A percentile compares a stretch with the other conserved stretches of the same genome.
Evolutionary conservation across 2,329 filamentous ascomycete genomes (phyloP).

Genomic region (Drechslera avenae): DNA sequence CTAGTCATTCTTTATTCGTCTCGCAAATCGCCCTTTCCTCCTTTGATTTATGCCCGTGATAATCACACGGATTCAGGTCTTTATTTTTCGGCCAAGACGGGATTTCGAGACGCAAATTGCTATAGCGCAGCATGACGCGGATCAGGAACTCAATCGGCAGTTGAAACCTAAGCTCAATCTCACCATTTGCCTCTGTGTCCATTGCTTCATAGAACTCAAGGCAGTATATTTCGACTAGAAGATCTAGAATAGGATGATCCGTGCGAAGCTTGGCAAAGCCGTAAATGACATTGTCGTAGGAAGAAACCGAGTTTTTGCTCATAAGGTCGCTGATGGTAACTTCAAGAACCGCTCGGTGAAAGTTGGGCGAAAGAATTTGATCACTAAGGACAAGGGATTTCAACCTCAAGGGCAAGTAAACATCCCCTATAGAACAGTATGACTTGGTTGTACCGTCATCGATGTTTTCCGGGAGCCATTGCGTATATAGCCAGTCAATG

Average conservation of each 20-base stretch:
- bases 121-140: conserved; percentile 4
- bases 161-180: background rate
- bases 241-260: conserved; percentile 4
- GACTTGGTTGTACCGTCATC: background rate
- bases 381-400: conserved; percentile 9
- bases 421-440: too few relatives aligned
- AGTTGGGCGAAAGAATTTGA: conserved; percentile 1
- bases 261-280: conserved; percentile 13
- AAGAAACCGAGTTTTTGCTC: accelerated
- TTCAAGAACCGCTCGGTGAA: background rate
- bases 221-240: conserved; percentile 18
- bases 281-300: conserved; percentile 2
- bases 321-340: background rate
- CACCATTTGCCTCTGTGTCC: background rate
- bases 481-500: conserved; percentile 23
- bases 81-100: too few relatives aligned
- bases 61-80: conserved; percentile 10
- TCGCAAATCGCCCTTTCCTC: background rate
- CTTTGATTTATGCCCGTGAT: conserved; percentile 6
- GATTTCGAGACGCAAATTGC: background rate
- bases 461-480: background rate
- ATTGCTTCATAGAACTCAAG: accelerated
- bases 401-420: too few relatives aligned
- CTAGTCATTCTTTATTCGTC: background rate
- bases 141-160: conserved; percentile 9